Conservation (phyloP, 805 yeast species). For the Kazachstania bromeliacearum region DNA sequence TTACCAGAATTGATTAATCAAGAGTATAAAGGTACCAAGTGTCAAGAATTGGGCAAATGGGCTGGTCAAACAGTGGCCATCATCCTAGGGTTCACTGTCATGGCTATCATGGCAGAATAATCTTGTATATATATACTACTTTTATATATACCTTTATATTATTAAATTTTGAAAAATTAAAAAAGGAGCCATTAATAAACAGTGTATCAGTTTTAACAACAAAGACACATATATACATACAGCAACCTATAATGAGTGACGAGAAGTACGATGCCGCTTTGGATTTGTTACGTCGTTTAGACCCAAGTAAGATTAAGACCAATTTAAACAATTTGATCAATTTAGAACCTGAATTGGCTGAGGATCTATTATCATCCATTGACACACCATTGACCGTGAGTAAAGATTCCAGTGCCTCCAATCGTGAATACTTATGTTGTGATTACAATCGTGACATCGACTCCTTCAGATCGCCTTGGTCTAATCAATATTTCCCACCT, state of each 20-base stretch:
- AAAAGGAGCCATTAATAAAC: too few species aligned
- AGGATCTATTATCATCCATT: conserved; percentile 75
- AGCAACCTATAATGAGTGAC: conserved; percentile 3
- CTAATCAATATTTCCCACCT: conserved; percentile 48
- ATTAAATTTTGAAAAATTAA: too few species aligned
- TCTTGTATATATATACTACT: not conserved
- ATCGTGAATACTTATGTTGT: conserved; percentile 67
- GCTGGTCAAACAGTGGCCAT: not conserved
- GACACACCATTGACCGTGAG: conserved; percentile 61
- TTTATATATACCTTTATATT: not conserved
- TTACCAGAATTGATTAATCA: conserved; percentile 55
- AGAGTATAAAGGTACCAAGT: conserved; percentile 30
- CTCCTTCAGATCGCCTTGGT: conserved; percentile 85
- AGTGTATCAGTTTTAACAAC: too few species aligned
- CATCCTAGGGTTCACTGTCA: not conserved
- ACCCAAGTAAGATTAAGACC: conserved; percentile 50
- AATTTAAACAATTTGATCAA: conserved; percentile 37
- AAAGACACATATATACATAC: not conserved
- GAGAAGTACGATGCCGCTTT: conserved; percentile 58
- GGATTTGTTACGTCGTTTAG: conserved; percentile 65
- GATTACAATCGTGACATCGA: conserved; percentile 96
- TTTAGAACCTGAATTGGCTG: conserved; percentile 62
- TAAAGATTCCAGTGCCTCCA: conserved; percentile 29
- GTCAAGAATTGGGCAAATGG: conserved; percentile 34
- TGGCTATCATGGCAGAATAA: not conserved